These are phyloP conservation scores for Combretum micranthum DNA, from an alignment of 345 rosid species.

Conservation along the genomic window DNA sequence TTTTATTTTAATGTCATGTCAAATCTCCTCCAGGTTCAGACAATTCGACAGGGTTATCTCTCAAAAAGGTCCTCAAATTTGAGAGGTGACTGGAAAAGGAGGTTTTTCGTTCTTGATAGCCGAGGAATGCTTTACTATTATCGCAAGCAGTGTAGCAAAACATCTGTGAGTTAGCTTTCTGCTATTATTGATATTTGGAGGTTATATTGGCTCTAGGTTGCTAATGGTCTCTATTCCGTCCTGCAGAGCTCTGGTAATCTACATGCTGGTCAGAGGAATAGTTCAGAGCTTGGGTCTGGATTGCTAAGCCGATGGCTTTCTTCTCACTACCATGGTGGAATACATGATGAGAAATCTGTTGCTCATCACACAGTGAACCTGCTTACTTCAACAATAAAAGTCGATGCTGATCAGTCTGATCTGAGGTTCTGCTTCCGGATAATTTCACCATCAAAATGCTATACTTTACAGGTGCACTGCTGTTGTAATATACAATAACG, in stretches of 20 bases:
- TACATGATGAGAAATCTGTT: constrained; percentile 96
- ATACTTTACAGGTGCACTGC: constrained; percentile 83
- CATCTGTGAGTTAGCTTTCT: constrained; percentile 60
- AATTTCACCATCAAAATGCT: constrained; percentile 94
- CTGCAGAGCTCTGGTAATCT: constrained; percentile 68
- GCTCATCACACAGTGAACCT: constrained; percentile 99
- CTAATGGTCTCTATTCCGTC: not conserved
- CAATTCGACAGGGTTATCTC: constrained; percentile 96
- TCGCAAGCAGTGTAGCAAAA: constrained; percentile 79
- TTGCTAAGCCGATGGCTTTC: constrained; percentile 94
- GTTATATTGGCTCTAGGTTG: not conserved
- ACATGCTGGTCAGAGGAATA: constrained; percentile 78
- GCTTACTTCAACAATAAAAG: constrained; percentile 97
- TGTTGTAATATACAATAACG: not conserved
- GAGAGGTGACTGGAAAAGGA: constrained; percentile 99
- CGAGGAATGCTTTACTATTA: constrained; percentile 98
- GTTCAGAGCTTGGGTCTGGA: constrained; percentile 97
- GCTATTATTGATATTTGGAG: not conserved
- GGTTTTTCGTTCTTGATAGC: constrained; percentile 99
- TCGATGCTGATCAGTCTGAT: constrained; percentile 95
- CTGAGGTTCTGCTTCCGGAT: constrained; percentile 98
- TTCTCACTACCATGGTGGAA: constrained; percentile 88
- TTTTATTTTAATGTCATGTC: constrained; percentile 4
- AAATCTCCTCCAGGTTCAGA: constrained; percentile 65
- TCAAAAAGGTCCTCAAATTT: constrained; percentile 93